A percentile compares a stretch with the other conserved stretches of the same genome.
These are phyloP conservation scores for Pseudozyma sp. DNA, from an alignment of 1,284 basidiomycete genomes.

Conservation along the genomic window DNA sequence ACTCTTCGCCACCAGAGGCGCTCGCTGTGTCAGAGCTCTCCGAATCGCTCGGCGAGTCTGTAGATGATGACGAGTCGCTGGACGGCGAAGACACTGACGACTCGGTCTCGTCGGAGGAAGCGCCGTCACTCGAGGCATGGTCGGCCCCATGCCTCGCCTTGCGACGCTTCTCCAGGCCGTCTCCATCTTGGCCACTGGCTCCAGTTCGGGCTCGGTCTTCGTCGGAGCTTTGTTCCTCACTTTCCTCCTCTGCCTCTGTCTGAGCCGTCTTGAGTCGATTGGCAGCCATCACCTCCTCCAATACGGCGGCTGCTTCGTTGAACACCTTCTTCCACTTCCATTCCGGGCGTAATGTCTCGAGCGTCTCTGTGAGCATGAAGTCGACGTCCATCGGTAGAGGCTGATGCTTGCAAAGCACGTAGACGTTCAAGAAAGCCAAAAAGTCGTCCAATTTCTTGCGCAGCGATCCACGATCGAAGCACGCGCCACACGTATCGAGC, in stretches of 20 bases:
- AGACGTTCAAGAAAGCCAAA: slow-evolving; percentile 92
- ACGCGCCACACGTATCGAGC: slow-evolving; percentile 96
- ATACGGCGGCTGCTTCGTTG: slow-evolving; percentile 84
- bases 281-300: slow-evolving; percentile 85
- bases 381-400: slow-evolving; percentile 93
- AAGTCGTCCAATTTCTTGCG: slow-evolving; percentile 93
- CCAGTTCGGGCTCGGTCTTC: slow-evolving; percentile 48
- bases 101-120: slow-evolving; percentile 7
- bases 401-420: slow-evolving; percentile 83
- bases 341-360: slow-evolving; percentile 73
- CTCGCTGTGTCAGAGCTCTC: slow-evolving; percentile 6
- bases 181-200: slow-evolving; percentile 69
- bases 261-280: slow-evolving; percentile 24
- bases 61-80: slow-evolving; percentile 8
- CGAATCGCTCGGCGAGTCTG: slow-evolving; percentile 10
- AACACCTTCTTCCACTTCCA: slow-evolving; percentile 76
- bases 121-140: slow-evolving; percentile 12
- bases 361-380: slow-evolving; percentile 92
- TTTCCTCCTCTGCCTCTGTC: slow-evolving; percentile 19
- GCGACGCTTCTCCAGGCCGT: slow-evolving; percentile 71
- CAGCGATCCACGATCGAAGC: slow-evolving; percentile 91
- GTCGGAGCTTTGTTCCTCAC: slow-evolving; percentile 23
- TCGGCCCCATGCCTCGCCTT: slow-evolving; percentile 77
- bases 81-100: slow-evolving; percentile 28
- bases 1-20: slow-evolving; percentile 15